Conservation (phyloP, 805 yeast species). For the Lipomyces mesembrius region DNA sequence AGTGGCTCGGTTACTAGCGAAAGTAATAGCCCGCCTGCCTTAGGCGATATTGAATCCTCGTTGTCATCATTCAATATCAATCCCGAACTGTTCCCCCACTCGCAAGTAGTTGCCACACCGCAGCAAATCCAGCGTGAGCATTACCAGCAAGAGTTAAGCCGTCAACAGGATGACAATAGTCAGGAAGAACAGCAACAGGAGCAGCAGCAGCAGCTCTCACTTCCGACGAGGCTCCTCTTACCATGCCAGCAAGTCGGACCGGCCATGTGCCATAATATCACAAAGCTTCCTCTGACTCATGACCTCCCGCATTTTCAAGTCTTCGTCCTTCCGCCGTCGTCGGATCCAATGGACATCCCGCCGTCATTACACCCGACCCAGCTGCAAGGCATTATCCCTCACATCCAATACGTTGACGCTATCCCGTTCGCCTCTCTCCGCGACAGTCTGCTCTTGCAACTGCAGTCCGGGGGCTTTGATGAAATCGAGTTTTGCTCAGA, state of each 20-base stretch:
- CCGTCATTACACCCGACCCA: conserved; percentile 24
- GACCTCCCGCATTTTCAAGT: conserved; percentile 26
- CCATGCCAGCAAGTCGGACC: conserved; percentile 20
- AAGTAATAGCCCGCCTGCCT: neutral
- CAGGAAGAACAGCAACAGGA: neutral
- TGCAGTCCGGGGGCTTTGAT: conserved; percentile 24
- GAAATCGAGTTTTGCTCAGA: conserved; percentile 32
- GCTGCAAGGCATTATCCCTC: conserved; percentile 27
- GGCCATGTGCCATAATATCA: conserved; percentile 29
- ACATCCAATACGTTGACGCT: conserved; percentile 32
- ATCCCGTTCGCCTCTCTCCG: conserved; percentile 27
- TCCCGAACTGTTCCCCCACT: neutral
- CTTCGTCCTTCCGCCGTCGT: conserved; percentile 9
- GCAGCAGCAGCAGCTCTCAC: neutral
- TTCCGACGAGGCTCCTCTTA: conserved; percentile 15
- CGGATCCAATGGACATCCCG: conserved; percentile 9
- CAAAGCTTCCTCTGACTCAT: conserved; percentile 16
- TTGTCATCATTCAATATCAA: neutral
- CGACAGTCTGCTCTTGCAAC: conserved; percentile 20
- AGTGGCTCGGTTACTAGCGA: neutral
- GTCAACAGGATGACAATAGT: neutral
- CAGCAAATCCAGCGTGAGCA: conserved; percentile 24
- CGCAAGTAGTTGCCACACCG: conserved; percentile 19
- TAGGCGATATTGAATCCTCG: conserved; percentile 1
- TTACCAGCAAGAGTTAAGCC: conserved; percentile 7